Percentiles rank a stretch among this genome's conserved stretches.
phyloP scores from a whole-genome alignment of 371 early-diverging fungal species.

The Mucor indicus region DNA sequence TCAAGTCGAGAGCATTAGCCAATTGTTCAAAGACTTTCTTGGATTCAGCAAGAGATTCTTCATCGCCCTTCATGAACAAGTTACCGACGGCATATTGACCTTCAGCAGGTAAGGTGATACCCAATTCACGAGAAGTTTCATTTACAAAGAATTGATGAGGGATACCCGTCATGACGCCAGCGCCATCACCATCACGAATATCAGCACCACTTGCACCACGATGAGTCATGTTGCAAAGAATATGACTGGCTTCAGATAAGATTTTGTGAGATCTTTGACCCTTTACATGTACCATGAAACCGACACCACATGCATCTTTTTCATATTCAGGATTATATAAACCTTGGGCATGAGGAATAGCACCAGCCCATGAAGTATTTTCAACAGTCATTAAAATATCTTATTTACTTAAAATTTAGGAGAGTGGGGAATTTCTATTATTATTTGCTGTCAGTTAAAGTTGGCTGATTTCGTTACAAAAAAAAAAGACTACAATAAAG shows the following conservation, averaged over 20 bases:
- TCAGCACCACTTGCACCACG: conserved; percentile 94
- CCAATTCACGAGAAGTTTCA: conserved; percentile 55
- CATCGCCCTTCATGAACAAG: conserved; percentile 74
- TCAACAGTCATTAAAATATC: conserved; percentile 11
- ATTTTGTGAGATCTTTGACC: conserved; percentile 83
- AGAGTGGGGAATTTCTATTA: too few species aligned
- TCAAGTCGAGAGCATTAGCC: conserved; percentile 67
- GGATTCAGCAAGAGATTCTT: conserved; percentile 61
- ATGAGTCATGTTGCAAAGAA: conserved; percentile 97
- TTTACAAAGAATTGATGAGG: conserved; percentile 85
- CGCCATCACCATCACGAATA: conserved; percentile 84
- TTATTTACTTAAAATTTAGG: not conserved
- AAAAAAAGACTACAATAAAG: too few species aligned
- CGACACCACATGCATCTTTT: conserved; percentile 96
- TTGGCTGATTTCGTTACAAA: too few species aligned
- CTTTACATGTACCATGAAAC: conserved; percentile 93
- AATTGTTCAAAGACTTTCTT: conserved; percentile 75
- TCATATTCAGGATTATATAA: conserved; percentile 88
- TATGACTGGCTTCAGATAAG: conserved; percentile 78
- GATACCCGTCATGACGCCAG: conserved; percentile 91
- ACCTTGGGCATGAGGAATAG: conserved; percentile 83
- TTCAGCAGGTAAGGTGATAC: conserved; percentile 65
- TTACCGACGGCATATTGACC: conserved; percentile 95
- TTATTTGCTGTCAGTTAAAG: too few species aligned
- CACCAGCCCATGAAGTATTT: conserved; percentile 76